These are phyloP conservation scores for Colletotrichum paranaense DNA, from an alignment of 2,329 filamentous ascomycete species.

Conservation along the genomic window DNA sequence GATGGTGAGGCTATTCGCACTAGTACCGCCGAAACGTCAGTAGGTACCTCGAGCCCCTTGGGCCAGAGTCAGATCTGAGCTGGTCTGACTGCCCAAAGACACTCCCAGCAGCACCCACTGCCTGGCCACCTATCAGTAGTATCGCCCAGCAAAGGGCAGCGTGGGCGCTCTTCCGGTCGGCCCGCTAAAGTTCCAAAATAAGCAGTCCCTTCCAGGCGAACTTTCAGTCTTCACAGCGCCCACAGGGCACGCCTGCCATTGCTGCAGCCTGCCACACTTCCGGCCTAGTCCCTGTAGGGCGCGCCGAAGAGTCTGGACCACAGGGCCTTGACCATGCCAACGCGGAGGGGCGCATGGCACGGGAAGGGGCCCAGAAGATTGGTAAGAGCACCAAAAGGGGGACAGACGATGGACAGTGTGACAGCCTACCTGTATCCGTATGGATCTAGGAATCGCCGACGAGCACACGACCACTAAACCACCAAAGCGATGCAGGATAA, in stretches of 20 bases:
- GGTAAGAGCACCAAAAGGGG: background rate
- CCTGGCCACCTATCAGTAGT: background rate
- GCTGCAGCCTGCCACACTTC: slow-evolving; percentile 14
- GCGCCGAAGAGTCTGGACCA: slow-evolving; percentile 8
- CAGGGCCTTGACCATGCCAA: background rate
- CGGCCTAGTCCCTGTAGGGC: slow-evolving; percentile 19
- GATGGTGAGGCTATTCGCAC: slow-evolving; percentile 29
- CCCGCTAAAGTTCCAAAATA: slow-evolving; percentile 5
- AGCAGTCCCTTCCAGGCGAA: slow-evolving; percentile 2
- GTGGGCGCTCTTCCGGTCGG: background rate
- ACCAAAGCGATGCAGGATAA: background rate
- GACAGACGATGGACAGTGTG: background rate
- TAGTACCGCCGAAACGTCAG: slow-evolving; percentile 12
- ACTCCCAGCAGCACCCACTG: too few species aligned
- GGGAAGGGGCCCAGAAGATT: background rate
- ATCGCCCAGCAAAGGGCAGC: background rate
- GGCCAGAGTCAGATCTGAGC: background rate
- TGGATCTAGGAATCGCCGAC: background rate
- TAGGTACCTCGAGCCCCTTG: background rate
- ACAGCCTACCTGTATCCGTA: too few species aligned
- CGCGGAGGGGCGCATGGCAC: background rate
- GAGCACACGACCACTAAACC: slow-evolving; percentile 11
- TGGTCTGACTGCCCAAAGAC: too few species aligned
- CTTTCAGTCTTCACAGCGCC: background rate
- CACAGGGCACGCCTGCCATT: background rate